Evolutionary conservation across 2,329 filamentous ascomycete genomes (phyloP).

Genomic region (Zymoseptoria brevis): DNA sequence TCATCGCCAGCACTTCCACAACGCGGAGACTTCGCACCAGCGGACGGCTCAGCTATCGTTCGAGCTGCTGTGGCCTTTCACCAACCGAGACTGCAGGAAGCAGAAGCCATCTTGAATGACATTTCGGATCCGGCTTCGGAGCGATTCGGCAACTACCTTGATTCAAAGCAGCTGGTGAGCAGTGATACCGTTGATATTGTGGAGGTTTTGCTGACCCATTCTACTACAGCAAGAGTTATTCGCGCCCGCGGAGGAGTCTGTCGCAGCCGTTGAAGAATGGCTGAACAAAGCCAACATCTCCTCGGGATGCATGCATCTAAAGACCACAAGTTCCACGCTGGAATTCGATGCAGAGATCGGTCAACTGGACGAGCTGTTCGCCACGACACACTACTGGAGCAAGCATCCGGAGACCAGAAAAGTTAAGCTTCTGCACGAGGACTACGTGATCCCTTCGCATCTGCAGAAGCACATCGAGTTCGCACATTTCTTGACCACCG

Average conservation of each 20-base stretch:
- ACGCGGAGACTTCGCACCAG: not conserved
- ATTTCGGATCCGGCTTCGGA: not conserved
- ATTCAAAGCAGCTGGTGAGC: not conserved
- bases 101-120: not conserved
- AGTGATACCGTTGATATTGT: not conserved
- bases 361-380: conserved; percentile 32
- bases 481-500: not conserved
- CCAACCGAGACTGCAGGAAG: not conserved
- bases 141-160: not conserved
- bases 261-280: conserved; percentile 21
- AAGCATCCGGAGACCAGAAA: conserved; percentile 28
- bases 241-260: conserved; percentile 20
- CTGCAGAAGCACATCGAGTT: conserved; percentile 21
- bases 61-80: not conserved
- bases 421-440: conserved; percentile 10
- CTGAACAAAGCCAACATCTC: conserved; percentile 5
- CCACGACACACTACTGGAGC: conserved; percentile 35
- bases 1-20: not conserved
- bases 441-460: conserved; percentile 8
- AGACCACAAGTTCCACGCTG: conserved; percentile 16
- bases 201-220: not conserved
- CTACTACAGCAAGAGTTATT: conserved; percentile 12
- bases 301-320: not conserved
- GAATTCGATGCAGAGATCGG: conserved; percentile 32
- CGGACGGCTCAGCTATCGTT: not conserved